Base-by-base conservation (phyloP, 306 rosid species). In the Lotus japonicus region DNA sequence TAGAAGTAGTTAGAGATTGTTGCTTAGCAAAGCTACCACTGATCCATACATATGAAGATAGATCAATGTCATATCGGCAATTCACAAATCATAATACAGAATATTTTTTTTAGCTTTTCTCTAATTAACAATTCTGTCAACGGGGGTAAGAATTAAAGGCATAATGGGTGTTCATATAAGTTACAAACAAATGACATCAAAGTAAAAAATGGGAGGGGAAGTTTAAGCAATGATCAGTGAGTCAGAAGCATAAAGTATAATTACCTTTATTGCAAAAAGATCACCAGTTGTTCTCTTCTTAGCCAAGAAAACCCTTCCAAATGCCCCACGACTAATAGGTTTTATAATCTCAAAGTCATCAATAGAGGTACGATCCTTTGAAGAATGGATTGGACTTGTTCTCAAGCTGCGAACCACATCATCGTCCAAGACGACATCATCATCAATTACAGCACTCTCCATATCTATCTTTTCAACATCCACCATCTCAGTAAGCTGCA, bases 261-360 rank as follows among this genome's bases (percentile, higher is more conserved):
- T 79, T 57, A 86, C 99, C 95, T 94, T 94, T 79, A 94, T 94
- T 0, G 99, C 99, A 81, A 94, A 94, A 58, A 94, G 95, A 78
- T 94, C 99, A 60, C 99, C 99, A 6, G 99, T 94, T 17, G 94
- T 88, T 82, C 99, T 88, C 90, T 94, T 94, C 79, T 88, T 88
- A 73, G 99, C 99, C 82, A 94, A 78, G 83, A 94, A 94, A 82
- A 94, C 99, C 81, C 99, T 87, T 74, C 99, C 99, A 81, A 94
- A 94, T 82, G 99, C 99, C 68, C 99, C 99, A 49, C 99, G 96
- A 56, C 99, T 94, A 49, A 94, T 94, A 28, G 99, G 97, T 66
- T 90, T 94, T 73, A 94, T 94, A 74, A 90, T 94, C 84, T 85
- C 99, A 79, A 94, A 94, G 80, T 90, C 95, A 43, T 94, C 99